phyloP scores from a whole-genome alignment of 2,329 filamentous ascomycete species.

The Ceratocystis variospora region DNA sequence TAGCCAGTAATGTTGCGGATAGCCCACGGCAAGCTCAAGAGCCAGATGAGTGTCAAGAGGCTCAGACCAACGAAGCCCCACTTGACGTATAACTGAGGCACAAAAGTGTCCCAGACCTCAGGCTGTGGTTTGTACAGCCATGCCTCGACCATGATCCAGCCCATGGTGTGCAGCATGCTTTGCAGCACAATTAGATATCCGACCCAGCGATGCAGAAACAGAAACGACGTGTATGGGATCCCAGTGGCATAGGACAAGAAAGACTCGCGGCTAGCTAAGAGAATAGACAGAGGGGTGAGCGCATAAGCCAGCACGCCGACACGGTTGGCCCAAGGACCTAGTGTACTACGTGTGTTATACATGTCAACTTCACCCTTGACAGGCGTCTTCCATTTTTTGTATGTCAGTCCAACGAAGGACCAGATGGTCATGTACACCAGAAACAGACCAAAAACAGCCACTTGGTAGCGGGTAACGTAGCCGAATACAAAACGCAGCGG shows the following conservation, averaged over 20 bases:
- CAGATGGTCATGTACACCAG: conserved; percentile 51
- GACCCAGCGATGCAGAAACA: conserved; percentile 64
- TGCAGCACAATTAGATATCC: conserved; percentile 61
- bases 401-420: conserved; percentile 54
- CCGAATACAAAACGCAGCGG: conserved; percentile 44
- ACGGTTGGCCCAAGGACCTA: conserved; percentile 56
- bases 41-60: conserved; percentile 46
- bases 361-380: conserved; percentile 41
- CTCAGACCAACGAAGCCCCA: conserved; percentile 59
- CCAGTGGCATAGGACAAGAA: conserved; percentile 57
- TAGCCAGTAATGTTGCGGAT: conserved; percentile 53
- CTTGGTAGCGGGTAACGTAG: conserved; percentile 52
- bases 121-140: conserved; percentile 61
- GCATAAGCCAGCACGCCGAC: conserved; percentile 60
- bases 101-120: conserved; percentile 39
- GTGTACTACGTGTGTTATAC: conserved; percentile 49
- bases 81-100: conserved; percentile 53
- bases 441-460: conserved; percentile 45
- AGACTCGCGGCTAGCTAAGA: conserved; percentile 55
- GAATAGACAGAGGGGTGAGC: conserved; percentile 54
- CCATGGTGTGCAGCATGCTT: conserved; percentile 53
- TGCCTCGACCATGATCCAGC: conserved; percentile 54
- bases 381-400: conserved; percentile 56
- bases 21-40: conserved; percentile 42
- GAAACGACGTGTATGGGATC: conserved; percentile 62